These are phyloP conservation scores for Aspergillus quadrilineatus DNA, from an alignment of 2,329 filamentous ascomycete genomes.

Conservation along the genomic window DNA sequence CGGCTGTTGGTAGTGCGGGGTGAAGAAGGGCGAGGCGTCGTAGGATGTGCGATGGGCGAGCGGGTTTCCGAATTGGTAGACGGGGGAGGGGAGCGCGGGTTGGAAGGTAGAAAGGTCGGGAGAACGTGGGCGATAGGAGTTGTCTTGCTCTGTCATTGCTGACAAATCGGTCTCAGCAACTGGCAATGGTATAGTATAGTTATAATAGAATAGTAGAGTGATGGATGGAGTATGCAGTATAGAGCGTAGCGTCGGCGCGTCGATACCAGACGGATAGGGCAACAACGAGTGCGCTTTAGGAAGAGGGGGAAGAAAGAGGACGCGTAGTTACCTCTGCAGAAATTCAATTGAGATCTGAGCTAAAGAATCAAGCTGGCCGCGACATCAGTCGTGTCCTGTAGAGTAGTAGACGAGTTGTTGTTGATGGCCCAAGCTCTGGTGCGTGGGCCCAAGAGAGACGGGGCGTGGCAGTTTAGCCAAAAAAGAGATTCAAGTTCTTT, in stretches of 20 bases:
- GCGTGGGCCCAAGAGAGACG: slow-evolving; percentile 19
- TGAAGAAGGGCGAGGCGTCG: slow-evolving; percentile 49
- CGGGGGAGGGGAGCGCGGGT: slow-evolving; percentile 38
- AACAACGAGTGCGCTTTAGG: not conserved
- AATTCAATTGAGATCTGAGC: not conserved
- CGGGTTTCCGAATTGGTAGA: slow-evolving; percentile 35
- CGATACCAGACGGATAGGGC: not conserved
- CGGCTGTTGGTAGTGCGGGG: slow-evolving; percentile 36
- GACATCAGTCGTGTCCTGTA: not conserved
- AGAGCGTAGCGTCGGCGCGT: slow-evolving; percentile 3
- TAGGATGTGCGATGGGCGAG: slow-evolving; percentile 43
- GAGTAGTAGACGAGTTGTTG: not conserved
- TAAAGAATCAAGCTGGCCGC: not conserved
- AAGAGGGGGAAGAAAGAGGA: not conserved
- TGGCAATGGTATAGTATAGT: not conserved
- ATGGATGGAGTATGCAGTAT: not conserved
- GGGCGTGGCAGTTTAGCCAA: slow-evolving; percentile 19
- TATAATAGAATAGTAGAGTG: not conserved
- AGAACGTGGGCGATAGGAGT: slow-evolving; percentile 48
- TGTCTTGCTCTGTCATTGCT: slow-evolving; percentile 48
- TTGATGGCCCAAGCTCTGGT: slow-evolving; percentile 14
- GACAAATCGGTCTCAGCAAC: slow-evolving; percentile 21
- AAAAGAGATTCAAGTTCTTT: slow-evolving; percentile 20
- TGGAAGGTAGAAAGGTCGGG: slow-evolving; percentile 54
- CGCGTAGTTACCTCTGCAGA: slow-evolving; percentile 4